These are phyloP conservation scores for Sisymbrium altissimum DNA, from an alignment of 345 rosid species.

Conservation along the genomic window DNA sequence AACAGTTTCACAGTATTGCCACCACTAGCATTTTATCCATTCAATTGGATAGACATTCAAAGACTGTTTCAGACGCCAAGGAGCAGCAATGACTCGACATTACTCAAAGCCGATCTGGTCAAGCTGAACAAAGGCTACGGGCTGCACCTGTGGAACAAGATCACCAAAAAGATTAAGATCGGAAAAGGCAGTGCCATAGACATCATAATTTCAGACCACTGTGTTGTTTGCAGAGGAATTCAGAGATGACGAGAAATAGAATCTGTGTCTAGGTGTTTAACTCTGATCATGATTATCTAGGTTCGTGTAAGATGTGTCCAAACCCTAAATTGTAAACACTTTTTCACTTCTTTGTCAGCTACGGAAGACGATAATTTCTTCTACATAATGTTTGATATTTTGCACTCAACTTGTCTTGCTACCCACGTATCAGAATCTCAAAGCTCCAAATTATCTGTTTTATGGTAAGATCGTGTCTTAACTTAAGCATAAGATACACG, in stretches of 20 bases:
- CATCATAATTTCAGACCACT: slow-evolving; percentile 44
- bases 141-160: slow-evolving; percentile 80
- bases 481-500: too few relatives aligned
- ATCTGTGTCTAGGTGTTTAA: not conserved
- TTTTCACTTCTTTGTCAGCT: not conserved
- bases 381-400: not conserved
- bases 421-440: not conserved
- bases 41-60: slow-evolving; percentile 55
- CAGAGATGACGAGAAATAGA: slow-evolving; percentile 11
- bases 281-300: not conserved
- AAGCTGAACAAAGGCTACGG: slow-evolving; percentile 55
- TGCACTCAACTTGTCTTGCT: not conserved
- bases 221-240: slow-evolving; percentile 48
- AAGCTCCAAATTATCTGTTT: not conserved
- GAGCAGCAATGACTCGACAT: slow-evolving; percentile 29
- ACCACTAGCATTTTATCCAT: slow-evolving; percentile 69
- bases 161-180: slow-evolving; percentile 45
- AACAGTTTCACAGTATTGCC: slow-evolving; percentile 52
- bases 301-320: slow-evolving; percentile 7
- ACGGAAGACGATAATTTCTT: not conserved
- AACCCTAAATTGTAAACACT: not conserved
- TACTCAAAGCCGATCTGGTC: slow-evolving; percentile 48
- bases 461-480: not conserved
- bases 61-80: slow-evolving; percentile 52
- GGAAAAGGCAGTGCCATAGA: slow-evolving; percentile 66